These are phyloP conservation scores for Spizellomyces punctatus DNA, from an alignment of 192 early-diverging fungal species.

Conservation along the genomic window DNA sequence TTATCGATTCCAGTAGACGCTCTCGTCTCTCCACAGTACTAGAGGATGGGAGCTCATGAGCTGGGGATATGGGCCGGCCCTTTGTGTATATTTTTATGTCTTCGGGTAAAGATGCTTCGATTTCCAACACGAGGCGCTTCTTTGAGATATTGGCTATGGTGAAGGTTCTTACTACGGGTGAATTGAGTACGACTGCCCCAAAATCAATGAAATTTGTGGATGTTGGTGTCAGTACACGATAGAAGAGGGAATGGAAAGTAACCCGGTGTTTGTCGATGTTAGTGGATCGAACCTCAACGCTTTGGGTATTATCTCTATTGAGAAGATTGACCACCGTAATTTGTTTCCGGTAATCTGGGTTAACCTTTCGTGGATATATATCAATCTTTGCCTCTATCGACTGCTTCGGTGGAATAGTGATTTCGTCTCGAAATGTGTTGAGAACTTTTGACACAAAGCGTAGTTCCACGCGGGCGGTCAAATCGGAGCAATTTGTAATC, in stretches of 20 bases:
- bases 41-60: slow-evolving; percentile 24
- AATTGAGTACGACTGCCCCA: slow-evolving; percentile 83
- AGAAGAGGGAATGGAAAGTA: slow-evolving; percentile 96
- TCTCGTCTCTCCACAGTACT: slow-evolving; percentile 41
- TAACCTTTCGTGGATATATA: slow-evolving; percentile 97
- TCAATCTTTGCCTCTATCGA: slow-evolving; percentile 83
- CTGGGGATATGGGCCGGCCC: slow-evolving; percentile 5
- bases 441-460: slow-evolving; percentile 92
- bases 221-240: slow-evolving; percentile 82
- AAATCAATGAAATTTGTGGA: slow-evolving; percentile 96
- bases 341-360: slow-evolving; percentile 96
- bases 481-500: slow-evolving; percentile 84
- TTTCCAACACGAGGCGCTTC: slow-evolving; percentile 45
- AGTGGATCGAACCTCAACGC: slow-evolving; percentile 87
- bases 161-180: slow-evolving; percentile 75
- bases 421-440: slow-evolving; percentile 70
- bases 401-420: slow-evolving; percentile 77
- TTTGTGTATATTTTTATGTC: slow-evolving; percentile 48
- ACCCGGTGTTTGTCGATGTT: slow-evolving; percentile 97
- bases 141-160: slow-evolving; percentile 83
- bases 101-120: slow-evolving; percentile 50
- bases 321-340: slow-evolving; percentile 89
- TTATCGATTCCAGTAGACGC: slow-evolving; percentile 50
- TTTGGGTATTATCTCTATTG: slow-evolving; percentile 87
- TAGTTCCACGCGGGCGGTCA: slow-evolving; percentile 81